Base-by-base conservation (phyloP, 345 rosid species). In the Eucalyptus camaldulensis region DNA sequence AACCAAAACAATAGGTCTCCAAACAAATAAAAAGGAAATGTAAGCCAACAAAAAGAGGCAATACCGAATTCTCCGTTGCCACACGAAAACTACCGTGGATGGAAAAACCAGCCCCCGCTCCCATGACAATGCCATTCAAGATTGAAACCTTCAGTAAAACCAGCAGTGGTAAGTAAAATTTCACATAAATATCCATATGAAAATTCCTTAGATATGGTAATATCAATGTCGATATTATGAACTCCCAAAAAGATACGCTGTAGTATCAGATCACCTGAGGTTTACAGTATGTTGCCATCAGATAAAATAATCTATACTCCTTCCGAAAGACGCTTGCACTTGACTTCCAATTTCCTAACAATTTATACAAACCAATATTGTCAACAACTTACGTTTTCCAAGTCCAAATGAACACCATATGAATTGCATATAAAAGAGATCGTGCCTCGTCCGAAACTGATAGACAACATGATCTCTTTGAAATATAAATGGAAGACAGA, bases 61-160 rank as follows among this genome's bases (percentile, higher is more conserved):
- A 5, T 90, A 97, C 99, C 93, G 96, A 91, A 88, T 95, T 97
- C 90, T 96, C 97, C 83, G 97, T 96, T 87, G 96, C 98, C 87
- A 95, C 91, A 45, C 96, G 96, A 89, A 97, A 95, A 91, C 94
- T 93, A 87, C 98, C 99, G 88, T 96, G 98, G 15, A 96, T 37
- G 27, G 98, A 95, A 90, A 90, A 93, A 92, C 99, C 98, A 92
- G 92, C 95, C 53, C 98, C 99, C n/a, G 95, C 98, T 90, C 99
- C 98, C 98, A 96, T 95, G 90, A 94, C 96, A 86, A 97, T 94
- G 89, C 99, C 99, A 92, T 95, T 91, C 80, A 95, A 94, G 88
- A 97, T 90, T 4, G 99, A 96, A 88, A 97, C 95, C 97, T 97
- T 96, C 96, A 67, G 31, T 67, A 44, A 81, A 85, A 85, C 53